Evolutionary conservation across 2,329 filamentous ascomycete species (phyloP), one percentile per base, ranked within the genome.

Genomic region (Cryphonectria nitschkei): DNA sequence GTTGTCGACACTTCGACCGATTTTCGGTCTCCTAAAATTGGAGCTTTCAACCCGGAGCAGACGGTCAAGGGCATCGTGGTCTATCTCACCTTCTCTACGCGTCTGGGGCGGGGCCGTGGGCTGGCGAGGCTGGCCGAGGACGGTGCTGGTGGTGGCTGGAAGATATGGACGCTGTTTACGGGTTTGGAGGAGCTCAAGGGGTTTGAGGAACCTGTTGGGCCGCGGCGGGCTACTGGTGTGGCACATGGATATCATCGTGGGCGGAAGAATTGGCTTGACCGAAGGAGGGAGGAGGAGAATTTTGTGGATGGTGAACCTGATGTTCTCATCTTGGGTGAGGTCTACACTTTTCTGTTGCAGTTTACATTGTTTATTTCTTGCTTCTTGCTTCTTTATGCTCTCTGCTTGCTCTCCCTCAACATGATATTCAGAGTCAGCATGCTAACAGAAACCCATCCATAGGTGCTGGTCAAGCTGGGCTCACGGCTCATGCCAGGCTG

Each of bases 161-260:
- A 89, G 76, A 85, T 88, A 0, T 91, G 88, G 73, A 90, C 88
- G 1, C 75, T 93, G 0, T 92, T 88, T 75, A 92, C 90, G 0
- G 82, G 83, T 0, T 80, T 93, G 6, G 76, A 83, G 1, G 84
- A 86, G 52, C 73, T 93, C 6, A 85, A 81, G 4, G 87, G 85
- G 0, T 79, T 84, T 66, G 85, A 89, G 71, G 88, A 92, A 76
- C 73, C 74, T 0, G 76, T 83, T 1, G 81, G 84, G 1, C 75
- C 75, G 0, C 82, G 81, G 4, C 82, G 91, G 39, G 84, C 88
- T 0, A 80, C 81, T 29, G 91, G 91, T 0, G 88, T 85, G 5
- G 80, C 85, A 56, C 88, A 90, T 74, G 88, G 87, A 0, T 83
- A 80, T 5, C 82, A 84, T 67, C 77, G 79, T 0, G 84, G 82